Evolutionary conservation across 371 early-diverging fungal species (phyloP), one percentile per base, ranked within the genome.

Genomic region (Nosema muscidifuracis): DNA sequence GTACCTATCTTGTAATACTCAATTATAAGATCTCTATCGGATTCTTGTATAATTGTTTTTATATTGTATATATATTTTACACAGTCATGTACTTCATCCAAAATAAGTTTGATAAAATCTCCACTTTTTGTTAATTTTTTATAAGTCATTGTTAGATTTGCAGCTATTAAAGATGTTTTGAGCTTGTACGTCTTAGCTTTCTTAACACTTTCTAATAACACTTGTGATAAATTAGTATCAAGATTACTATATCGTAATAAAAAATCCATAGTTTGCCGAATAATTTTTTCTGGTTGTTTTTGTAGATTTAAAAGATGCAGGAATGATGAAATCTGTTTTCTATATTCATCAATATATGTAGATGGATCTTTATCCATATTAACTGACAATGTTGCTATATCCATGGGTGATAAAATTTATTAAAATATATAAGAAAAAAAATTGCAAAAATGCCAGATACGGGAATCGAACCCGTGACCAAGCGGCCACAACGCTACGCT

Each of bases 1-100:
- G 55, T 75, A 10, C 75, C 75, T 36, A 42, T 69, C 22, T 38
- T 36, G 51, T 69, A 75, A 38, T 65, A 75, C n/a, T 75, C 55
- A 9, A 67, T 20, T 0, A 67, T 40, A 9, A 55, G 33, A 13
- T 55, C 51, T 42, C 28, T 15, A 22, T 36, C 56, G 16, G 36
- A 26, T 38, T 0, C 24, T 40, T 43, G 30, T 20, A 67, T 57
- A 0, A 55, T 18, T 0, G 40, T n/a, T 33, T 43, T 56, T 0
- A 44, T 43, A n/a, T 42, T 34, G 26, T 55, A 34, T 30, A 67
- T 24, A 16, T 40, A 30, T 30, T 55, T 56, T 30, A 36, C 36
- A 13, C 43, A 57, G 20, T 67, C 67, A 15, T 34, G 16, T 28
- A 56, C 43, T 33, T 67, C 20, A 24, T 67, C 67, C 18, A 67